These are phyloP conservation scores for Tuber indicum DNA, from an alignment of 495 filamentous ascomycete species.

Conservation along the genomic window DNA sequence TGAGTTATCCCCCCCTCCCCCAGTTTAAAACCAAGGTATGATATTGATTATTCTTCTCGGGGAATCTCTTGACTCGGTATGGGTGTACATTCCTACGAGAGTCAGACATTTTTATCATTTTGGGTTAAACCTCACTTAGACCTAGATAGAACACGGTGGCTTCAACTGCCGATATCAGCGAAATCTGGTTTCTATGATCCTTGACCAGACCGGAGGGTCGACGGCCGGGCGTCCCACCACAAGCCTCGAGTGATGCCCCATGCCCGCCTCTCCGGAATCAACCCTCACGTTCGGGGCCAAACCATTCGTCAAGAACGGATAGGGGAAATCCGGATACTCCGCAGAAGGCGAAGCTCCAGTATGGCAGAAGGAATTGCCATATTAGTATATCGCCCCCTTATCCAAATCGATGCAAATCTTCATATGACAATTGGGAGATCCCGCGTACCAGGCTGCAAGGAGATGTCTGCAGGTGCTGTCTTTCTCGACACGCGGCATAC, in stretches of 20 bases:
- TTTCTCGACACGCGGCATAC: background rate
- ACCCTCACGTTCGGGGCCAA: background rate
- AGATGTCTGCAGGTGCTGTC: background rate
- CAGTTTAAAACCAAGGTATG: background rate
- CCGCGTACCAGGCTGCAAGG: background rate
- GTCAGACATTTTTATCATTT: background rate
- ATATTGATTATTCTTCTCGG: background rate
- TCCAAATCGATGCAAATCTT: background rate
- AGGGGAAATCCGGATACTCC: background rate
- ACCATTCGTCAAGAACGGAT: background rate
- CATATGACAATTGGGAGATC: background rate
- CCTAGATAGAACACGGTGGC: background rate
- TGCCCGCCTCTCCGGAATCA: background rate
- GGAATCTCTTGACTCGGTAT: background rate
- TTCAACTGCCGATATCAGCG: background rate
- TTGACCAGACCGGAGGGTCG: background rate
- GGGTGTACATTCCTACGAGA: background rate
- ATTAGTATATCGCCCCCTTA: background rate
- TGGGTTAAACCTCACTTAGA: background rate
- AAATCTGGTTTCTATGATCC: background rate
- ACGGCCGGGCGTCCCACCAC: background rate
- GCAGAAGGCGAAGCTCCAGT: background rate
- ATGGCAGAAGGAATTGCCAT: background rate
- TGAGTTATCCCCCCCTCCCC: background rate
- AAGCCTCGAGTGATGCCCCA: background rate